These are phyloP conservation scores for Helicostylum pulchrum DNA, from an alignment of 192 early-diverging fungal genomes.

Conservation along the genomic window DNA sequence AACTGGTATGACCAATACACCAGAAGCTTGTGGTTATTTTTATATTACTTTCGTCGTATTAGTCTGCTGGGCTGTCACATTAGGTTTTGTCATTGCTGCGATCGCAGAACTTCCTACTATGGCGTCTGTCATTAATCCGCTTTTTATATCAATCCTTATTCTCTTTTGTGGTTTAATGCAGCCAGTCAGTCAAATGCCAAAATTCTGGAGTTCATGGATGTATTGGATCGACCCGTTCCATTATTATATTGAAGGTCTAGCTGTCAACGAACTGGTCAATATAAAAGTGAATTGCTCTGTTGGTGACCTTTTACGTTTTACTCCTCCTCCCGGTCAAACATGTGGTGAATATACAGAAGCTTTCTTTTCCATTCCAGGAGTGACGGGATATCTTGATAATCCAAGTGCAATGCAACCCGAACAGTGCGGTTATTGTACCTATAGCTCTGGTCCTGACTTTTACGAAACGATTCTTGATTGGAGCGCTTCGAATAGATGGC, in stretches of 20 bases:
- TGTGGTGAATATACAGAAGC: slow-evolving; percentile 50
- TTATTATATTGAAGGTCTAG: slow-evolving; percentile 64
- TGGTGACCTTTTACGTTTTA: slow-evolving; percentile 55
- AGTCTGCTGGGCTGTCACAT: slow-evolving; percentile 61
- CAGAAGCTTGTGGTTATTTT: slow-evolving; percentile 57
- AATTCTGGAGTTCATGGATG: slow-evolving; percentile 66
- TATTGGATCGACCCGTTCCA: slow-evolving; percentile 67
- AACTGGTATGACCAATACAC: slow-evolving; percentile 50
- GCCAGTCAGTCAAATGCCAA: slow-evolving; percentile 54
- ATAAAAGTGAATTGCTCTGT: slow-evolving; percentile 46
- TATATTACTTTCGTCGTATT: slow-evolving; percentile 58
- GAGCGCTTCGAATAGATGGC: slow-evolving; percentile 60
- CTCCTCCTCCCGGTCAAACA: slow-evolving; percentile 52
- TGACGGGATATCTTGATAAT: slow-evolving; percentile 8
- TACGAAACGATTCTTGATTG: slow-evolving; percentile 45
- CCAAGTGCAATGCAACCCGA: slow-evolving; percentile 23
- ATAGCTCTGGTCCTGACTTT: slow-evolving; percentile 55
- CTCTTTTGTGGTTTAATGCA: slow-evolving; percentile 74
- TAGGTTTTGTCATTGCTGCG: slow-evolving; percentile 72
- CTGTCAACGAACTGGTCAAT: slow-evolving; percentile 56
- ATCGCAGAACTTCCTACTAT: slow-evolving; percentile 56
- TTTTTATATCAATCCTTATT: slow-evolving; percentile 62
- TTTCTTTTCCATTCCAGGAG: slow-evolving; percentile 17
- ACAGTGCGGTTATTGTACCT: slow-evolving; percentile 66
- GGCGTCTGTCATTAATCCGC: slow-evolving; percentile 63